Evolutionary conservation across 768 basidiomycete genomes (phyloP), one percentile per base, ranked within the genome.

Genomic region (Lactifluus subvellereus): DNA sequence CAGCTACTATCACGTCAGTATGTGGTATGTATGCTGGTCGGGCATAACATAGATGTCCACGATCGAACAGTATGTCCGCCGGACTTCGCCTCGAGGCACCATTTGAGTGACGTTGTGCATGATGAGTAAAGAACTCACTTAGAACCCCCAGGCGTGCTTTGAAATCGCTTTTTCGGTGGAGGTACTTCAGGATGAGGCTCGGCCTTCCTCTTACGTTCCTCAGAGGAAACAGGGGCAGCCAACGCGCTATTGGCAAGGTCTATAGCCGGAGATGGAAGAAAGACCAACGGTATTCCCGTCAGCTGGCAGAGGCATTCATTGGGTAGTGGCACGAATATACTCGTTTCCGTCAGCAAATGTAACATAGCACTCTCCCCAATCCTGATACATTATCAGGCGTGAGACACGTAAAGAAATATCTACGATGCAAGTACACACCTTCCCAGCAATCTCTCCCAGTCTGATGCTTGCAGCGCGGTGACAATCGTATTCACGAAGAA

Each of bases 221-320:
- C 43, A 56, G 60, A 50, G 14, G 50, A 20, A n/a, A 47, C 35
- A 32, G 33, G 52, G 9, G 32, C 33, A 40, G 49, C 35, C 22
- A 37, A 22, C 18, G 52, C 42, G 30, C 33, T 33, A 43, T 35
- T 38, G 13, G 48, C 6, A 4, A 47, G 5, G 38, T 50, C 38
- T 30, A 57, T 40, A 33, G 50, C 48, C 27, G 73, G 72, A 67
- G 74, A 66, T 14, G 73, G 74, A 1, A 76, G 66, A 42, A 80
- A 78, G 30, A 84, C 75, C 27, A 96, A 71, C 0, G 89, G 86
- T 40, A 78, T 77, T 4, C 95, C 95, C 0, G 87, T 83, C 61
- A 97, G 71, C 72, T 98, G 95, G 64, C 89, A 89, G 42, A 87
- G 80, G 70, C 92, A 95, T 20, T 83, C 85, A 69, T 97, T 96